These are phyloP conservation scores for Vitis riparia DNA, from an alignment of 164 flowering plant genomes.

Conservation along the genomic window DNA sequence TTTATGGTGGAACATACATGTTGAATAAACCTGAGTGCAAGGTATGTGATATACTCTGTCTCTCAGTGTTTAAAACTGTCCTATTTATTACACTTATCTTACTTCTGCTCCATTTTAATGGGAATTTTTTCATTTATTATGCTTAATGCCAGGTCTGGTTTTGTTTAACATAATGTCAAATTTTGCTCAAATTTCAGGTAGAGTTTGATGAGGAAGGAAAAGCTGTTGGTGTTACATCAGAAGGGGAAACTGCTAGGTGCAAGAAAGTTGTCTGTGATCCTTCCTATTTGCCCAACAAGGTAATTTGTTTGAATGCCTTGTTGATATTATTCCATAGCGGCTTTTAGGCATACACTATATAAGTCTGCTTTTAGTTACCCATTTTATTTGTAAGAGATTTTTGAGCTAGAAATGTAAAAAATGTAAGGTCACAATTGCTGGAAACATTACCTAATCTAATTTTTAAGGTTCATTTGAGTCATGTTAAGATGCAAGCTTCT, in stretches of 20 bases:
- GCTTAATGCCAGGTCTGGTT: background rate
- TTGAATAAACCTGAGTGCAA: constrained; percentile 92
- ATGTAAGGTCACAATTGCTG: too few relatives aligned
- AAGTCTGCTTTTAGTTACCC: too few relatives aligned
- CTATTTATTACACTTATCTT: background rate
- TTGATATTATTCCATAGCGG: background rate
- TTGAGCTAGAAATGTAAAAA: too few relatives aligned
- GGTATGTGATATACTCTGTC: constrained; percentile 36
- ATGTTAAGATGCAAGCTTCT: too few relatives aligned
- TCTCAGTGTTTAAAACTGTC: background rate
- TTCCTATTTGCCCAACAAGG: constrained; percentile 92
- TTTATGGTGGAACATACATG: constrained; percentile 98
- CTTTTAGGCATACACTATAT: background rate
- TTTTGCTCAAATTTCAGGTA: constrained; percentile 47
- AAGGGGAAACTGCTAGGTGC: constrained; percentile 94
- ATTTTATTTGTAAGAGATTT: too few relatives aligned
- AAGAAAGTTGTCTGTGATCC: constrained; percentile 98
- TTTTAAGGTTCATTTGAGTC: too few relatives aligned
- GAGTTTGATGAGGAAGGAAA: constrained; percentile 86
- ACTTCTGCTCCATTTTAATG: background rate
- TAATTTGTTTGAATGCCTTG: constrained; percentile 19
- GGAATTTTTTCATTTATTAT: background rate
- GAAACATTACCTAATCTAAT: too few relatives aligned
- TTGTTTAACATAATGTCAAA: background rate
- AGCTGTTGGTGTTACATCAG: constrained; percentile 86